These are phyloP conservation scores for Paraurostyla sp. DNA, from an alignment of 73 alveolate genomes.

Conservation along the genomic window DNA sequence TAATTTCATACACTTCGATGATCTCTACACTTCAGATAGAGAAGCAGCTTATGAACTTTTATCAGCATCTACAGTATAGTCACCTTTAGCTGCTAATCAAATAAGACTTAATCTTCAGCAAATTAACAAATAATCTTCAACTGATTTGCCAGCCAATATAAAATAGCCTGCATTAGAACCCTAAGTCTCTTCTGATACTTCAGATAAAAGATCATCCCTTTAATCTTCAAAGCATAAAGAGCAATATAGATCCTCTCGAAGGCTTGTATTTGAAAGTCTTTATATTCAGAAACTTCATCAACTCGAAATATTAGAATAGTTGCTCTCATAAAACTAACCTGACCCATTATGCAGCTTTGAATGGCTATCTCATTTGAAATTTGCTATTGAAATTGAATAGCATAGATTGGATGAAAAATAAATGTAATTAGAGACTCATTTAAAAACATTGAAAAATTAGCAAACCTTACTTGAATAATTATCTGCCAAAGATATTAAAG, in stretches of 20 bases:
- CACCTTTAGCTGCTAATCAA: neutral
- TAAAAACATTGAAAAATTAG: neutral
- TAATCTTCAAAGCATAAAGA: neutral
- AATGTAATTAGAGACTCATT: neutral
- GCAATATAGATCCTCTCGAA: slow-evolving; percentile 10
- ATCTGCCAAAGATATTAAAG: neutral
- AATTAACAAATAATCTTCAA: too few species aligned
- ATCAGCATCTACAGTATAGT: neutral
- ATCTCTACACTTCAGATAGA: neutral
- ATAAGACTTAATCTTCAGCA: neutral
- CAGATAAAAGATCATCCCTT: too few species aligned
- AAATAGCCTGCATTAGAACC: too few species aligned
- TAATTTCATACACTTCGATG: slow-evolving; percentile 41
- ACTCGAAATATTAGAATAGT: slow-evolving; percentile 27
- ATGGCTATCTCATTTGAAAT: slow-evolving; percentile 58
- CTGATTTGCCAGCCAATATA: too few species aligned
- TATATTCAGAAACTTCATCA: slow-evolving; percentile 18
- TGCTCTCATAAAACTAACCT: neutral
- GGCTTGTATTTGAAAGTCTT: slow-evolving; percentile 52
- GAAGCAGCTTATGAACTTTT: neutral
- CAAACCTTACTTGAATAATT: neutral
- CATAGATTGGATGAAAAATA: slow-evolving; percentile 29
- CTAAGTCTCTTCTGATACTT: too few species aligned
- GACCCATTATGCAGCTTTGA: slow-evolving; percentile 47
- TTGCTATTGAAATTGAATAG: slow-evolving; percentile 17